Evolutionary conservation across 1,284 basidiomycete species (phyloP).

Genomic region (Leccinum solheimii): DNA sequence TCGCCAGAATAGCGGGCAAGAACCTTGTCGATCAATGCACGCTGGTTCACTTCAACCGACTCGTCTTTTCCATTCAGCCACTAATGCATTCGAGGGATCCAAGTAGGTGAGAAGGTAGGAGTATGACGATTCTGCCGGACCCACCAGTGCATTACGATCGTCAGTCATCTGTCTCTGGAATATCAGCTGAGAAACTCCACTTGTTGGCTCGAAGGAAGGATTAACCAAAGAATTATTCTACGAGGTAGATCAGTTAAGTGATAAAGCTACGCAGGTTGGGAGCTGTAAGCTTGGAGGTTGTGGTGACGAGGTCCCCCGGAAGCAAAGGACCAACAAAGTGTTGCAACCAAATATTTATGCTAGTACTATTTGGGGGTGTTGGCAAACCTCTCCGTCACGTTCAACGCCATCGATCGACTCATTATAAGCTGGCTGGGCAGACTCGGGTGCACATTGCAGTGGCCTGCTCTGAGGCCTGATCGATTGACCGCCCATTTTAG

Average conservation of each 20-base stretch:
- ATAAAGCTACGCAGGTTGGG: background rate
- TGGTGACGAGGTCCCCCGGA: background rate
- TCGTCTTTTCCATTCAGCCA: slow-evolving; percentile 78
- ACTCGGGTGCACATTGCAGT: too few species aligned
- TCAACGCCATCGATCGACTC: too few species aligned
- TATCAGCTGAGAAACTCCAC: background rate
- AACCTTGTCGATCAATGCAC: slow-evolving; percentile 91
- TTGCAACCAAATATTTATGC: background rate
- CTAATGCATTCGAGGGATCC: slow-evolving; percentile 33
- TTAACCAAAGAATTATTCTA: background rate
- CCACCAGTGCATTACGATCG: slow-evolving; percentile 16
- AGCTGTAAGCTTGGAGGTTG: background rate
- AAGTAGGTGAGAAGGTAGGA: background rate
- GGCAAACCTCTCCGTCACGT: too few species aligned
- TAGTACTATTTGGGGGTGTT: too few species aligned
- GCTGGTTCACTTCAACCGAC: slow-evolving; percentile 92
- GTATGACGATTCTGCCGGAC: background rate
- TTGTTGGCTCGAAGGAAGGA: background rate
- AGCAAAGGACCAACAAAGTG: background rate
- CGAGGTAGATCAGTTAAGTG: background rate
- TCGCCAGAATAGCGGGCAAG: slow-evolving; percentile 93
- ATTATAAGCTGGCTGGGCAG: too few species aligned
- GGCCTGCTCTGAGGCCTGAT: too few species aligned
- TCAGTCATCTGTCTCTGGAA: slow-evolving; percentile 8
- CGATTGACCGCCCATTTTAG: too few species aligned